Percentiles rank a stretch among this genome's conserved stretches.
These are phyloP conservation scores for Monosporascus sp. DNA, from an alignment of 2,329 filamentous ascomycete genomes.

Conservation along the genomic window DNA sequence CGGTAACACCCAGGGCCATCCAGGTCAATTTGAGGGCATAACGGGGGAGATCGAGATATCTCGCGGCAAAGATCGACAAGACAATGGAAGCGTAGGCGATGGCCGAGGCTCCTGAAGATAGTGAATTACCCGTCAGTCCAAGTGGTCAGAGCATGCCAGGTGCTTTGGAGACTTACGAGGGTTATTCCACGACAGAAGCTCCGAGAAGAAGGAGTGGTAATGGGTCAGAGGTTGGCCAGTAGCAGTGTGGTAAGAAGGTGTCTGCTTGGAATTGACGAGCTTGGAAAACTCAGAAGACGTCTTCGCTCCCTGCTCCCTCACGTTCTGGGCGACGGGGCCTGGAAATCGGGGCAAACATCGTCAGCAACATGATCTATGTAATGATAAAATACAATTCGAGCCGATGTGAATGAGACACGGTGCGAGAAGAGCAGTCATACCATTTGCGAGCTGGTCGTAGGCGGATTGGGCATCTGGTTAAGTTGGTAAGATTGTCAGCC, in stretches of 20 bases:
- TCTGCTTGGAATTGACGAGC: constrained; percentile 52
- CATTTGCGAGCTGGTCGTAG: constrained; percentile 42
- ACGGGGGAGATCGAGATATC: constrained; percentile 62
- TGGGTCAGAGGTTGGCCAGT: constrained; percentile 61
- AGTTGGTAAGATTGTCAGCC: constrained; percentile 26
- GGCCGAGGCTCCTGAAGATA: constrained; percentile 51
- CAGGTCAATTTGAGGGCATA: constrained; percentile 62
- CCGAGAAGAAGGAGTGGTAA: constrained; percentile 67
- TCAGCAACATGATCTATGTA: neutral
- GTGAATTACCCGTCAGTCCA: constrained; percentile 16
- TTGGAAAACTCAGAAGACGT: constrained; percentile 52
- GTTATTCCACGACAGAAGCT: constrained; percentile 65
- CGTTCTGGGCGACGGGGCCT: constrained; percentile 57
- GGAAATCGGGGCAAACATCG: constrained; percentile 8
- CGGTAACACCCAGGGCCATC: constrained; percentile 55
- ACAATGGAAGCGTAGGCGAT: constrained; percentile 59
- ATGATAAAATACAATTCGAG: neutral
- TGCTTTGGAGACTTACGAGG: constrained; percentile 45
- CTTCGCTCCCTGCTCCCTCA: constrained; percentile 52
- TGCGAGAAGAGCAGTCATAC: constrained; percentile 26
- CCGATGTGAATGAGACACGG: too few relatives aligned
- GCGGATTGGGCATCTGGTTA: constrained; percentile 43
- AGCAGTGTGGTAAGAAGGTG: constrained; percentile 47
- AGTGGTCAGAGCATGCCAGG: constrained; percentile 3
- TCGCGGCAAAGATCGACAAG: constrained; percentile 54